Conservation (phyloP, 148 eudicot genomes). For the Talinum fruticosum region DNA sequence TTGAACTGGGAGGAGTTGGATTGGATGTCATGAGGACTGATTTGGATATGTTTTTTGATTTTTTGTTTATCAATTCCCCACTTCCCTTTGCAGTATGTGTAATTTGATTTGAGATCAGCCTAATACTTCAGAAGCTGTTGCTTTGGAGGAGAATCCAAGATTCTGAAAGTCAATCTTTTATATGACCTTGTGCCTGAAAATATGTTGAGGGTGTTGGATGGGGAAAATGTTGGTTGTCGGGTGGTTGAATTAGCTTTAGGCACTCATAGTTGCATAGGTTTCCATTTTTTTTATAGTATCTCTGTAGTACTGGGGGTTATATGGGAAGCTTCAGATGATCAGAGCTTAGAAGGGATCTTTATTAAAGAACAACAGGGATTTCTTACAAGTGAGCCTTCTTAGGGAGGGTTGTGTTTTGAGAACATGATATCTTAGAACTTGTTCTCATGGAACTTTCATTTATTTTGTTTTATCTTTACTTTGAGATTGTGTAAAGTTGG, state of each 20-base stretch:
- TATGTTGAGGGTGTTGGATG: background rate
- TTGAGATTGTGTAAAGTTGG: background rate
- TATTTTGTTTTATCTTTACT: background rate
- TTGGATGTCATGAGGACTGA: background rate
- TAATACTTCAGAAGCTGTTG: background rate
- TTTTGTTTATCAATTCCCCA: too few species aligned
- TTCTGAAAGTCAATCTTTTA: background rate
- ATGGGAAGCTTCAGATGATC: background rate
- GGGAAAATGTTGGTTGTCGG: background rate
- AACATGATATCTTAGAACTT: background rate
- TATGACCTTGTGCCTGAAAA: background rate
- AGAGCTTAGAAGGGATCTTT: background rate
- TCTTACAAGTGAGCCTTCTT: background rate
- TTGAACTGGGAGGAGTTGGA: background rate
- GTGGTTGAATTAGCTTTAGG: background rate
- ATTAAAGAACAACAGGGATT: background rate
- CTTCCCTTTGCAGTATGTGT: background rate
- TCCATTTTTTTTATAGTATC: background rate
- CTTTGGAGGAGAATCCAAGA: background rate
- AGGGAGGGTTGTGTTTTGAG: background rate
- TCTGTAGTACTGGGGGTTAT: background rate
- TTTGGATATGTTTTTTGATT: background rate
- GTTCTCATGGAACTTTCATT: background rate
- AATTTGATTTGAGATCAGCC: background rate
- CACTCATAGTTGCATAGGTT: background rate